Conservation (phyloP, 345 rosid species). For the Eutrema japonicum region DNA sequence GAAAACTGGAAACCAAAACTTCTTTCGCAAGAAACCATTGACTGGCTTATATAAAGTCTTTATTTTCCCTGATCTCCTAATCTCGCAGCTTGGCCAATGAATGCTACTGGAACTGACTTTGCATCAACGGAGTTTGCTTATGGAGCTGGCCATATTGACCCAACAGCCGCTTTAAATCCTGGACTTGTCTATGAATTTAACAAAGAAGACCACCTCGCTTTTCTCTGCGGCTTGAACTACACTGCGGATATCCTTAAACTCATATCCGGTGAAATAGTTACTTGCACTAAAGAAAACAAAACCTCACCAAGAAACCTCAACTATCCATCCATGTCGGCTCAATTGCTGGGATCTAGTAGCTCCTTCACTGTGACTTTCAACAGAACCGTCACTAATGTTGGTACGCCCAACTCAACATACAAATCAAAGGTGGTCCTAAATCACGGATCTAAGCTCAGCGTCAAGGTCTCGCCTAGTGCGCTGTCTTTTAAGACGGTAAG, state of each 20-base stretch:
- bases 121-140: slow-evolving; percentile 48
- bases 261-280: slow-evolving; percentile 41
- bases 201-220: slow-evolving; percentile 42
- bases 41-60: neutral
- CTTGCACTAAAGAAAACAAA: slow-evolving; percentile 35
- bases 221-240: slow-evolving; percentile 53
- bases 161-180: slow-evolving; percentile 49
- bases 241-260: neutral
- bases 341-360: neutral
- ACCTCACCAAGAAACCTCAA: slow-evolving; percentile 47
- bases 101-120: neutral
- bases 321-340: slow-evolving; percentile 55
- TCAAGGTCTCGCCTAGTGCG: slow-evolving; percentile 45
- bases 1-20: neutral
- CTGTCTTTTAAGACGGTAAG: slow-evolving; percentile 41
- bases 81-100: slow-evolving; percentile 51
- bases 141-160: slow-evolving; percentile 64
- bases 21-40: too few relatives aligned
- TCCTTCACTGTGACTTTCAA: slow-evolving; percentile 32
- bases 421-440: slow-evolving; percentile 26
- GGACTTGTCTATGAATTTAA: slow-evolving; percentile 47
- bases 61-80: neutral
- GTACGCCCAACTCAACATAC: slow-evolving; percentile 52
- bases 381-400: slow-evolving; percentile 65
- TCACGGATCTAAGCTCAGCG: slow-evolving; percentile 12